These are phyloP conservation scores for Chytriomyces sp. DNA, from an alignment of 192 early-diverging fungal species.

Conservation along the genomic window DNA sequence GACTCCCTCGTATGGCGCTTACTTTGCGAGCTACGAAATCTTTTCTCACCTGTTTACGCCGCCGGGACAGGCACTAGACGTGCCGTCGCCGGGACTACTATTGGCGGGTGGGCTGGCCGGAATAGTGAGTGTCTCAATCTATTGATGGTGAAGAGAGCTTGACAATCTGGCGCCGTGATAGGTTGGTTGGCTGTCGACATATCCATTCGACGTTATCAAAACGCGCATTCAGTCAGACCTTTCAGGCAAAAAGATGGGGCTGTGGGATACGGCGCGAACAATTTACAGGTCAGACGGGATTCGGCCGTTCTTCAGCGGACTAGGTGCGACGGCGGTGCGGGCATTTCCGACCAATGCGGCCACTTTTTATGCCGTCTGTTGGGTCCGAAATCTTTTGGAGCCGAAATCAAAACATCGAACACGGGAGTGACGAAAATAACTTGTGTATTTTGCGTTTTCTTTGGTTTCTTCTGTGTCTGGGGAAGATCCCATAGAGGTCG, in stretches of 20 bases:
- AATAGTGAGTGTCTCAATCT: constrained; percentile 33
- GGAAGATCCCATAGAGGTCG: too few species aligned
- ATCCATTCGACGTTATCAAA: constrained; percentile 58
- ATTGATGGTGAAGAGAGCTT: too few species aligned
- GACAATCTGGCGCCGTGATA: too few species aligned
- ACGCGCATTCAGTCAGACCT: constrained; percentile 50
- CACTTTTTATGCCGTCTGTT: constrained; percentile 48
- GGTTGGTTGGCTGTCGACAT: constrained; percentile 48
- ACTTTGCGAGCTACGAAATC: constrained; percentile 56
- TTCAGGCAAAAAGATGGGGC: not conserved
- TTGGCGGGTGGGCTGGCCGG: constrained; percentile 56
- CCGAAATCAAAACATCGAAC: not conserved
- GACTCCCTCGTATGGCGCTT: constrained; percentile 52
- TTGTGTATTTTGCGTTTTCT: too few species aligned
- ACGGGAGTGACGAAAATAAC: not conserved
- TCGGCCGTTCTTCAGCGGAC: constrained; percentile 44
- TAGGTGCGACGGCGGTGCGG: constrained; percentile 47
- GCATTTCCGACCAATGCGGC: constrained; percentile 62
- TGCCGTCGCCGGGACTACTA: constrained; percentile 39
- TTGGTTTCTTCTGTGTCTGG: too few species aligned
- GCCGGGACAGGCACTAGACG: constrained; percentile 27
- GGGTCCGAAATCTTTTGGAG: constrained; percentile 10
- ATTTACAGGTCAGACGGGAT: constrained; percentile 43
- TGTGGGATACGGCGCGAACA: constrained; percentile 12
- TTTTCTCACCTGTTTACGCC: constrained; percentile 38